Evolutionary conservation across 2,329 filamentous ascomycete genomes (phyloP).

Genomic region (Fusarium sp.): DNA sequence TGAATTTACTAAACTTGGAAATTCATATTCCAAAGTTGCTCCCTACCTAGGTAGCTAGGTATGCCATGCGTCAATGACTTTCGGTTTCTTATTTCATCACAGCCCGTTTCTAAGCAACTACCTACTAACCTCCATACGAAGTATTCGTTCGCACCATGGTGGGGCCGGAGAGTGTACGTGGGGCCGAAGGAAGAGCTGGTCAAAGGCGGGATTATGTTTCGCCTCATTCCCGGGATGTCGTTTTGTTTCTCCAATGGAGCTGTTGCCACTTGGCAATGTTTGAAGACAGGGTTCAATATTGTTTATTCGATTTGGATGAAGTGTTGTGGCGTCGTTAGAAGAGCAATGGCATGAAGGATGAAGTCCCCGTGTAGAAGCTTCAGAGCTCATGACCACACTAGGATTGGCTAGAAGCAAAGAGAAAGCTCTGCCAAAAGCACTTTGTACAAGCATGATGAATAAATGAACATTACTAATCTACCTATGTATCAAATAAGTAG

Average conservation of each 20-base stretch:
- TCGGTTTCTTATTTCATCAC: too few relatives aligned
- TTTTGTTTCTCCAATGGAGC: neutral
- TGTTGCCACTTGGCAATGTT: neutral
- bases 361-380: neutral
- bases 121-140: too few relatives aligned
- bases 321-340: neutral
- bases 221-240: constrained; percentile 18
- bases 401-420: neutral
- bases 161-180: constrained; percentile 20
- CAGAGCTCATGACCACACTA: neutral
- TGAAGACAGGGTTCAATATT: neutral
- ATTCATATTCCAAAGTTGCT: neutral
- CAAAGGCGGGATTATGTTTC: constrained; percentile 17
- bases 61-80: too few relatives aligned
- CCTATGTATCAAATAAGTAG: too few relatives aligned
- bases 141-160: neutral
- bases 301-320: neutral
- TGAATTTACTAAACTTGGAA: neutral
- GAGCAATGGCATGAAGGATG: neutral
- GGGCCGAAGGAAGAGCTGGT: constrained; percentile 24
- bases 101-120: too few relatives aligned
- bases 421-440: neutral
- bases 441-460: constrained; percentile 17
- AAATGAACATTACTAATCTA: constrained; percentile 24
- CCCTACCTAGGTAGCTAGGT: too few relatives aligned